These are phyloP conservation scores for Dioscorea dumetorum DNA, from an alignment of 106 monocot genomes.

Conservation along the genomic window DNA sequence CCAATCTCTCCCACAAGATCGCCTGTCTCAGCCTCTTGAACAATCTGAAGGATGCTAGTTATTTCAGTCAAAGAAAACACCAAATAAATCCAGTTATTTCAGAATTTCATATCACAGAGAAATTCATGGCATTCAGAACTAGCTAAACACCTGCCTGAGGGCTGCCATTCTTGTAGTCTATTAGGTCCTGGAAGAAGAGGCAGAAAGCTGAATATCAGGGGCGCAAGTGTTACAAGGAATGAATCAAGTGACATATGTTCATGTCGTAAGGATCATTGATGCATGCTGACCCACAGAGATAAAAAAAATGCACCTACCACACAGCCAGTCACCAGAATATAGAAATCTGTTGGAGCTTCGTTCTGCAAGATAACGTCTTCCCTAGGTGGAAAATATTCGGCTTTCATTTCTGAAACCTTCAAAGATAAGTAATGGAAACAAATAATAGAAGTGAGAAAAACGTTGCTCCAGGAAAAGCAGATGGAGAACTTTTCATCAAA, in stretches of 20 bases:
- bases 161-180: slow-evolving; percentile 1
- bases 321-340: slow-evolving; percentile 18
- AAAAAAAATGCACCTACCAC: slow-evolving; percentile 9
- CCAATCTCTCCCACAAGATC: slow-evolving; percentile 27
- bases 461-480: too few species aligned
- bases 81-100: too few species aligned
- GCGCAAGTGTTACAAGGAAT: too few species aligned
- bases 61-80: too few species aligned
- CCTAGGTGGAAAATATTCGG: slow-evolving; percentile 29
- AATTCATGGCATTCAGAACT: not conserved
- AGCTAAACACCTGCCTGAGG: slow-evolving; percentile 9
- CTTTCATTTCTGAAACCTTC: slow-evolving; percentile 30
- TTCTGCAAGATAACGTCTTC: slow-evolving; percentile 35
- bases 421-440: not conserved
- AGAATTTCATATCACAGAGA: too few species aligned
- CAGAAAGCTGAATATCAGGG: not conserved
- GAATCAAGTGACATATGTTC: too few species aligned
- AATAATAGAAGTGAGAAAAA: not conserved
- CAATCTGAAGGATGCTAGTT: slow-evolving; percentile 8
- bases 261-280: too few species aligned
- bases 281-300: not conserved
- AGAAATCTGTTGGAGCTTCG: slow-evolving; percentile 23
- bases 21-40: slow-evolving; percentile 7
- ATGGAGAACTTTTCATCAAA: not conserved
- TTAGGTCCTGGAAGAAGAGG: slow-evolving; percentile 12